Conservation (phyloP, 108 stramenopile species). For the Fragilariopsis cylindrus region DNA sequence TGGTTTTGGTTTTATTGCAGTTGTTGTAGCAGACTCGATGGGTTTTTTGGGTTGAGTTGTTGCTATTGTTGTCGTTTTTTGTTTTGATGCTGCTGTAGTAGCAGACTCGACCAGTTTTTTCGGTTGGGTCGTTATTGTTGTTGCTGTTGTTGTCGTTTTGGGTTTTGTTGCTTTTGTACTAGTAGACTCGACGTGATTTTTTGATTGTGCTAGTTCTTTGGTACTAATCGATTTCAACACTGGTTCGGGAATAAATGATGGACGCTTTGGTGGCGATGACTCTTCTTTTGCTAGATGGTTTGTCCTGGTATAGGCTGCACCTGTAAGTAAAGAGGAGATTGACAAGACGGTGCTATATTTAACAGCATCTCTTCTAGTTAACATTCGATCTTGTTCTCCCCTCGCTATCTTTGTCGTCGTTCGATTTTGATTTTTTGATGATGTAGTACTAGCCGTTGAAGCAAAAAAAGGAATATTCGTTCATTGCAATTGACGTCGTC, state of each 20-base stretch:
- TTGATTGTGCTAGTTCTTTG: background rate
- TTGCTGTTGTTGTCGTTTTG: background rate
- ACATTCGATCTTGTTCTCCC: background rate
- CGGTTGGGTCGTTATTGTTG: background rate
- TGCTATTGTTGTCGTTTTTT: background rate
- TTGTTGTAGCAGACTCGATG: background rate
- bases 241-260: background rate
- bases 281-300: background rate
- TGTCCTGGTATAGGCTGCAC: conserved; percentile 1
- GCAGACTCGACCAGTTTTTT: background rate
- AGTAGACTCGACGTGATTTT: background rate
- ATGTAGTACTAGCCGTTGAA: background rate
- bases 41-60: background rate
- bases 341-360: background rate
- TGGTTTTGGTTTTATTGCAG: background rate
- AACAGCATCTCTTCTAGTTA: conserved; percentile 10
- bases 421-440: background rate
- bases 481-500: background rate
- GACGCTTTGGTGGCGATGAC: background rate
- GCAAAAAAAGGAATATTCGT: background rate
- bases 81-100: background rate
- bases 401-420: background rate
- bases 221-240: background rate
- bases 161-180: conserved; percentile 6
- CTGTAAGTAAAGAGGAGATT: background rate